A percentile compares a stretch with the other conserved stretches of the same genome.
Conservation (phyloP, 2,329 filamentous ascomycete genomes). For the Graphium sp. region DNA sequence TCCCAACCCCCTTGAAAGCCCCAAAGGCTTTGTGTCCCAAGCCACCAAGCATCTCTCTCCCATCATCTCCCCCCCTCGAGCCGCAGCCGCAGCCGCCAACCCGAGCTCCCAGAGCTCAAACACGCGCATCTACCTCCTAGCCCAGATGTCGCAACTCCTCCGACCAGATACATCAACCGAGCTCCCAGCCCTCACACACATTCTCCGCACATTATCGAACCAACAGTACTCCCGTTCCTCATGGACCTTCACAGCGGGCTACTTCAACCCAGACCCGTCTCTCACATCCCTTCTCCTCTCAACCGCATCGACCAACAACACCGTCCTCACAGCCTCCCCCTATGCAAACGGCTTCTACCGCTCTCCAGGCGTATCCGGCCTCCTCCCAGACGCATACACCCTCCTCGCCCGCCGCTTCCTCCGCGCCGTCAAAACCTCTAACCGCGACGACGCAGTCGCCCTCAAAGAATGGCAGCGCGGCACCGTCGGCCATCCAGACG, state of each 20-base stretch:
- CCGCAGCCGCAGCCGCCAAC: conserved; percentile 9
- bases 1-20: conserved; percentile 56
- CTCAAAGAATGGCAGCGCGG: conserved; percentile 85
- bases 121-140: conserved; percentile 71
- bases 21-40: conserved; percentile 49
- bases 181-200: conserved; percentile 59
- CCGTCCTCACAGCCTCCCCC: conserved; percentile 81
- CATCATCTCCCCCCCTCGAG: no score
- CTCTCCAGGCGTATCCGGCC: conserved; percentile 72
- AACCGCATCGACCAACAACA: conserved; percentile 53
- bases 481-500: conserved; percentile 60
- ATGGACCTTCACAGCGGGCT: conserved; percentile 96
- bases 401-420: conserved; percentile 74
- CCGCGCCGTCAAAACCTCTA: conserved; percentile 29
- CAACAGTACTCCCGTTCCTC: conserved; percentile 50
- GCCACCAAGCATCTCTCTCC: conserved; percentile 51
- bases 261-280: conserved; percentile 89
- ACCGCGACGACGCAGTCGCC: conserved; percentile 44
- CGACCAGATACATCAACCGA: conserved; percentile 73
- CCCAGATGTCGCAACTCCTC: conserved; percentile 77
- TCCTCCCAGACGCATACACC: conserved; percentile 85
- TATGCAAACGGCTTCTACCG: conserved; percentile 92
- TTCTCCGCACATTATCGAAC: conserved; percentile 51
- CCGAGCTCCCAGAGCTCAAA: conserved; percentile 15
- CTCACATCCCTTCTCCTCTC: conserved; percentile 65